Evolutionary conservation across 148 eudicot species (phyloP), one percentile per base, ranked within the genome.

Genomic region (Fagopyrum homotropicum): DNA sequence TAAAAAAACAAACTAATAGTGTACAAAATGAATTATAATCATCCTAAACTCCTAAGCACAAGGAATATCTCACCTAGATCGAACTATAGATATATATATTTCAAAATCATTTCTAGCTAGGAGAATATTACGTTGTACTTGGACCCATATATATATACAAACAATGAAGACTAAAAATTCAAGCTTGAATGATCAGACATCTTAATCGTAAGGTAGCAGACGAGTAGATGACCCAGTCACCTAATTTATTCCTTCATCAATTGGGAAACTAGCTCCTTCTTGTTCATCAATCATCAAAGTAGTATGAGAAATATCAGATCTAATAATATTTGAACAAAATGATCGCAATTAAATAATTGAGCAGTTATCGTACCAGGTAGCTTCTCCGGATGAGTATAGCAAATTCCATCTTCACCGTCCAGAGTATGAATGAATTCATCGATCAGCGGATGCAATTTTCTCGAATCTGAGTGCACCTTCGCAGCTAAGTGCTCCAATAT

Each of bases 401-500:
- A 95, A 81, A 95, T 95, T 11, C 98, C 98, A 82, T 88, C 89
- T 77, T 95, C 92, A 10, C 96, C 93, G n/a, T 90, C 89, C 59
- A 95, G 85, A 0, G 93, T 92, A 1, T 88, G 96, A 72, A 95
- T 95, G 75, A 95, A 95, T 70, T 92, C 89, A 80, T 92, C 85
- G 26, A 92, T 88, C 2, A 92, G 76, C 35, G 98, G 97, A 80
- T 94, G 98, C 54, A 94, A 64, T 49, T 80, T 88, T 40, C 76
- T 50, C 9, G 77, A 57, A 85, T 95, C 88, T 48, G 81, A 78
- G 15, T 72, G 63, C 56, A 88, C 89, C 73, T 95, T 95, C 0
- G 92, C 96, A 77, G 92, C 96, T 61, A 95, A 89, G 72, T 95
- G 98, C 61, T 79, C 86, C 40, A 95, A 72, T 15, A 95, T 89